Conservation (phyloP, 805 yeast genomes). For the Scheffersomyces spartinae region DNA sequence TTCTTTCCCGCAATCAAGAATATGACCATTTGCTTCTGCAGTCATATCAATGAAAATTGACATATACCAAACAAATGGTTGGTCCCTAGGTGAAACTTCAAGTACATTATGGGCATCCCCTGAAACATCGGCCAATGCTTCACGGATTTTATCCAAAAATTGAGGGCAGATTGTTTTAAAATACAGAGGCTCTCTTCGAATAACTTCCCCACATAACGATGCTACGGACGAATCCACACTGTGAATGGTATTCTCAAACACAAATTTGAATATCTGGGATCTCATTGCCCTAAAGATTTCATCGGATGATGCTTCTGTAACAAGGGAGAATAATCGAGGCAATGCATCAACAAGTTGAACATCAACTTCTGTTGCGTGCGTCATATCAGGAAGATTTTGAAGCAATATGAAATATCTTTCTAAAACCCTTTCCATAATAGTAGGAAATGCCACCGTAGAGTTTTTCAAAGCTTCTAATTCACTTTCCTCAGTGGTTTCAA, state of each 20-base stretch:
- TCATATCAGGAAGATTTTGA: conserved; percentile 57
- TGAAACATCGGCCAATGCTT: conserved; percentile 71
- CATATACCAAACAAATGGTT: conserved; percentile 58
- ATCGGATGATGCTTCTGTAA: conserved; percentile 51
- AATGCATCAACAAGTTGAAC: conserved; percentile 25
- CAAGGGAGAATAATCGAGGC: conserved; percentile 23
- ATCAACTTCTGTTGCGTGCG: conserved; percentile 40
- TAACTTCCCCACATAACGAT: conserved; percentile 60
- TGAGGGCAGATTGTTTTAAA: conserved; percentile 32
- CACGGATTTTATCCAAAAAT: conserved; percentile 42
- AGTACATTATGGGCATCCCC: conserved; percentile 59
- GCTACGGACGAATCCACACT: conserved; percentile 58
- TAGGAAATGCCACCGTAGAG: conserved; percentile 60
- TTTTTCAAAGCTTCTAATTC: conserved; percentile 54
- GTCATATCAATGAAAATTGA: conserved; percentile 59
- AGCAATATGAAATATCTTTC: conserved; percentile 51
- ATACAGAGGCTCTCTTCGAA: conserved; percentile 46
- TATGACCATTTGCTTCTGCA: conserved; percentile 49
- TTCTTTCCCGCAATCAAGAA: conserved; percentile 34
- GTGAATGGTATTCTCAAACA: conserved; percentile 46
- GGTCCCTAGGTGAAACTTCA: conserved; percentile 69
- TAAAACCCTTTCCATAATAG: conserved; percentile 43
- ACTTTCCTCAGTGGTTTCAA: conserved; percentile 31
- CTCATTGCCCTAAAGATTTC: conserved; percentile 37
- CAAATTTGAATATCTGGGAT: conserved; percentile 40